Evolutionary conservation across 179 eudicot genomes (phyloP).

Genomic region (Spergularia azorica): DNA sequence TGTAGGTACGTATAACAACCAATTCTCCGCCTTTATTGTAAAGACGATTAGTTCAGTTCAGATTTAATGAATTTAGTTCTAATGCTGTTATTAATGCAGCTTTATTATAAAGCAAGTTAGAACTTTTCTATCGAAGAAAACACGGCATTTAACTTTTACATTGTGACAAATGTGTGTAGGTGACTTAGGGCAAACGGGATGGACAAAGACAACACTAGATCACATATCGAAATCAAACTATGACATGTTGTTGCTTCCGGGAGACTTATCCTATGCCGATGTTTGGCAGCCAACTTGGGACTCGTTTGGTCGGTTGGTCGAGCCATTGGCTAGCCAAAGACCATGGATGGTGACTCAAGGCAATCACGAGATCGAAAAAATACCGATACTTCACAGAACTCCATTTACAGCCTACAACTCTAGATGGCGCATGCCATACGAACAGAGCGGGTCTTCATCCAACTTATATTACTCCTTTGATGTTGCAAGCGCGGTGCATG

Average conservation of each 20-base stretch:
- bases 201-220: conserved; percentile 49
- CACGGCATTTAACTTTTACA: no score
- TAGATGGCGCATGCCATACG: conserved; percentile 77
- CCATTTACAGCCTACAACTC: conserved; percentile 57
- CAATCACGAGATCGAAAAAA: conserved; percentile 59
- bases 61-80: neutral
- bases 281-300: conserved; percentile 49
- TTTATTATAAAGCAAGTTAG: no score
- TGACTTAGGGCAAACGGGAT: conserved; percentile 61
- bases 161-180: conserved; percentile 37
- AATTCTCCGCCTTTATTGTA: neutral
- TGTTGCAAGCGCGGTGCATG: conserved; percentile 58
- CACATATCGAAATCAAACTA: conserved; percentile 49
- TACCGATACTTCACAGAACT: conserved; percentile 22
- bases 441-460: conserved; percentile 58
- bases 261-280: conserved; percentile 64
- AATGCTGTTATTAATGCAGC: no score
- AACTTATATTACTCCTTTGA: conserved; percentile 78
- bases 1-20: conserved; percentile 40
- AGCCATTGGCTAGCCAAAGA: conserved; percentile 57
- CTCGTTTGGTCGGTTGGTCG: conserved; percentile 54
- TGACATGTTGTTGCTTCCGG: conserved; percentile 51
- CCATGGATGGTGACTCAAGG: conserved; percentile 75
- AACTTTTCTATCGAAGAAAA: no score
- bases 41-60: neutral